A percentile compares a stretch with the other conserved stretches of the same genome.
Conservation (phyloP, 352 stramenopile species). For the Globisporangium carolinianum region DNA sequence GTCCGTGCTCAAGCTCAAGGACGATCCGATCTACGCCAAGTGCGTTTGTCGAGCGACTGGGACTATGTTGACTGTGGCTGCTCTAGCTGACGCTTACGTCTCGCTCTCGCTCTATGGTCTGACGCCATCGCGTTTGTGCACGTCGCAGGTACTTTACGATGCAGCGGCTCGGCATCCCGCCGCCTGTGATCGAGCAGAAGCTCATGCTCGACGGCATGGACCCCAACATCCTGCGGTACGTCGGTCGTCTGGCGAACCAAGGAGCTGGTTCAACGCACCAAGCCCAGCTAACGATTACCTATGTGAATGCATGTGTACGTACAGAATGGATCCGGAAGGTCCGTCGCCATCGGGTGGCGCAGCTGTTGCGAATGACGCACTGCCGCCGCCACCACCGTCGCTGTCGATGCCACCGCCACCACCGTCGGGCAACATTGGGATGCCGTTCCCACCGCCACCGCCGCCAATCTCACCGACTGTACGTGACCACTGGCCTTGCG, state of each 20-base stretch:
- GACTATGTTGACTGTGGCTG: too few relatives aligned
- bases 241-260: too few relatives aligned
- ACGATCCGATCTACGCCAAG: slow-evolving; percentile 76
- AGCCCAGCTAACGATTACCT: too few relatives aligned
- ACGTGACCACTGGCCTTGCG: slow-evolving; percentile 6
- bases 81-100: not conserved
- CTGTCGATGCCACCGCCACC: slow-evolving; percentile 17
- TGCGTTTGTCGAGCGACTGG: slow-evolving; percentile 10
- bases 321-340: slow-evolving; percentile 74
- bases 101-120: not conserved
- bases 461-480: slow-evolving; percentile 56
- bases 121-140: too few relatives aligned
- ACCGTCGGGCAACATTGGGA: slow-evolving; percentile 37
- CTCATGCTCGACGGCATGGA: slow-evolving; percentile 76
- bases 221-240: slow-evolving; percentile 39
- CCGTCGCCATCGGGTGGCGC: slow-evolving; percentile 50
- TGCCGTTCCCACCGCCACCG: slow-evolving; percentile 36
- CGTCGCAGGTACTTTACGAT: slow-evolving; percentile 70
- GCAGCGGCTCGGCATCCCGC: slow-evolving; percentile 61
- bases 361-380: slow-evolving; percentile 3
- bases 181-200: slow-evolving; percentile 73
- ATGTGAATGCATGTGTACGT: too few relatives aligned
- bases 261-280: too few relatives aligned
- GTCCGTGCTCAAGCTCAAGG: slow-evolving; percentile 72
- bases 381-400: slow-evolving; percentile 23